Conservation (phyloP, 495 filamentous ascomycete species). For the Hypoxylon perforatum region DNA sequence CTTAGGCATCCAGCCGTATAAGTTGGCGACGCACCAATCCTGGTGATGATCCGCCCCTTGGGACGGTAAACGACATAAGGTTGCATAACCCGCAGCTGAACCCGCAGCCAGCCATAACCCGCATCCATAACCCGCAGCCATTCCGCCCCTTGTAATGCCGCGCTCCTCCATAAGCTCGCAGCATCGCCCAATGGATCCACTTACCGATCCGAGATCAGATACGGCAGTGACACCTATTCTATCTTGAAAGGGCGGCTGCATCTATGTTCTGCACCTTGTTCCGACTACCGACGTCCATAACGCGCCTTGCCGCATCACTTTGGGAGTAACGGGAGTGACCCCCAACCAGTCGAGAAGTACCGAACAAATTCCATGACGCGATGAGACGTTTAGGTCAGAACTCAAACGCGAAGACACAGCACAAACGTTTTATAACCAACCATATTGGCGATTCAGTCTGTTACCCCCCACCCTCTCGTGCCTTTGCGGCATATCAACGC, state of each 20-base stretch:
- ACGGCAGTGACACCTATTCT: conserved; percentile 6
- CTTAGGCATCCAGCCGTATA: neutral
- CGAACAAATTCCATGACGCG: too few species aligned
- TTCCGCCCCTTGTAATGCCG: conserved; percentile 2
- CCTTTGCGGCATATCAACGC: too few species aligned
- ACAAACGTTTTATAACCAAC: too few species aligned
- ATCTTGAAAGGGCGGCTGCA: conserved; percentile 27
- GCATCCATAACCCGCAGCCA: conserved; percentile 9
- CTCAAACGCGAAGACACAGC: too few species aligned
- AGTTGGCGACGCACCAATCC: conserved; percentile 7
- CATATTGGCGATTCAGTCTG: too few species aligned
- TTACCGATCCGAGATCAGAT: conserved; percentile 34
- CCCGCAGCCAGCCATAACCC: conserved; percentile 18
- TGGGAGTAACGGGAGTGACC: neutral
- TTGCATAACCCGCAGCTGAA: neutral
- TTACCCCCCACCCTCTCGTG: too few species aligned
- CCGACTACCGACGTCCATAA: conserved; percentile 32
- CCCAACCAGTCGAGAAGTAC: too few species aligned
- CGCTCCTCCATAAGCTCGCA: too few species aligned
- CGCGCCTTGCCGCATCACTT: neutral
- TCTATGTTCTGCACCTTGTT: conserved; percentile 20
- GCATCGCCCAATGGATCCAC: neutral
- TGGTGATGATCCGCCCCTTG: conserved; percentile 9
- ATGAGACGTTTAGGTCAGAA: too few species aligned
- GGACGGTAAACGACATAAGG: conserved; percentile 30